Evolutionary conservation across 1,139 yeast genomes (phyloP).

Genomic region (Saccharomyces hybrid): DNA sequence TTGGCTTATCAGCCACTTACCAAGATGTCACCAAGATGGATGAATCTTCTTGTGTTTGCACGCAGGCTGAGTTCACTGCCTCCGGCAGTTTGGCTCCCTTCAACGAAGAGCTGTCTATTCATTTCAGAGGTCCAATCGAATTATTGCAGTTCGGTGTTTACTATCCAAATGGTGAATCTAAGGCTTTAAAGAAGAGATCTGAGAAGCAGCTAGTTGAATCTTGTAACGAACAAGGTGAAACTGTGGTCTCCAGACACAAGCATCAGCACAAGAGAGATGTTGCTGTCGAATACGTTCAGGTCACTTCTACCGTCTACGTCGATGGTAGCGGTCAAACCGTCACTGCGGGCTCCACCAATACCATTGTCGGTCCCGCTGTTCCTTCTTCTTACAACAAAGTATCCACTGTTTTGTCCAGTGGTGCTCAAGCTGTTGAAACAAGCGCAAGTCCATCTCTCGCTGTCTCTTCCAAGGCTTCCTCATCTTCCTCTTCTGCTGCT

Average conservation of each 20-base stretch:
- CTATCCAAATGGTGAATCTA: slow-evolving; percentile 38
- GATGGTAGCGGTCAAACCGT: slow-evolving; percentile 49
- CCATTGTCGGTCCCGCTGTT: slow-evolving; percentile 22
- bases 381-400: slow-evolving; percentile 20
- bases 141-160: slow-evolving; percentile 76
- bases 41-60: slow-evolving; percentile 55
- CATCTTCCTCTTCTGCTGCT: slow-evolving; percentile 10
- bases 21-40: slow-evolving; percentile 65
- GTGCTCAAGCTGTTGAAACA: slow-evolving; percentile 1
- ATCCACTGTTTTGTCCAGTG: slow-evolving; percentile 10
- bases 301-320: slow-evolving; percentile 67
- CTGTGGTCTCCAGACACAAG: slow-evolving; percentile 29
- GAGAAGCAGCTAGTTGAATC: slow-evolving; percentile 31
- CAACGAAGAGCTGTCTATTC: slow-evolving; percentile 83
- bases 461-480: slow-evolving; percentile 14
- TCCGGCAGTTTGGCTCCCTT: slow-evolving; percentile 79
- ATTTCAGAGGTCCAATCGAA: slow-evolving; percentile 87
- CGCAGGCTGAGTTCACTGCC: slow-evolving; percentile 45
- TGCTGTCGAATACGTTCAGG: slow-evolving; percentile 56
- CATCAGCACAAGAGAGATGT: slow-evolving; percentile 52
- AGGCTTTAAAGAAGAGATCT: slow-evolving; percentile 32
- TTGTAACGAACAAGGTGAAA: slow-evolving; percentile 5
- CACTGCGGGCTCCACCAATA: slow-evolving; percentile 25
- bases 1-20: slow-evolving; percentile 80
- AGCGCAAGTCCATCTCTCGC: slow-evolving; percentile 13